Evolutionary conservation across 345 rosid species (phyloP), one percentile per base, ranked within the genome.

Genomic region (Trapa incisa): DNA sequence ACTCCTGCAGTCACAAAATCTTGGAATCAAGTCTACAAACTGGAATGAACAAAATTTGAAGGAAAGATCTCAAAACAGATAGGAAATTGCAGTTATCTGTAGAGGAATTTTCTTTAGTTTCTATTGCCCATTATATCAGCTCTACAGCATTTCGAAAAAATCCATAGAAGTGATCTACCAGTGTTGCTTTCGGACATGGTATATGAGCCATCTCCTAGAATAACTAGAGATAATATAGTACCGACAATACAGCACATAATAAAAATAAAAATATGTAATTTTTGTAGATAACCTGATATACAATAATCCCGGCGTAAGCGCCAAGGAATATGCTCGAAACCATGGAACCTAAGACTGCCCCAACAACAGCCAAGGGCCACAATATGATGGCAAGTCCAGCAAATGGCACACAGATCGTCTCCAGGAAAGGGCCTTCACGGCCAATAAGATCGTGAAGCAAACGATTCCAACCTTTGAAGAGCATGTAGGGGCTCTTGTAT

Each of bases 361-460:
- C 97, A 12, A 76, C 76, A 63, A 94, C 97, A 41, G 97, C 99
- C 79, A 89, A 66, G 65, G 99, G 99, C 99, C 99, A 94, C 43
- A 94, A 86, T 71, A 94, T 72, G 75, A 94, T 91, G 14, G 78
- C 91, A 17, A 94, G 99, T 61, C 97, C 99, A 37, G 97, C 99
- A 13, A 91, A 85, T 72, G 99, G 99, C 50, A 94, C 97, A 53
- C 99, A 94, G 77, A 94, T 86, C 5, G 97, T 91, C 83, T 91
- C 99, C 83, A 94, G 78, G 80, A 91, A 94, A 57, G 99, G 99
- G 52, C 99, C 99, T 86, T 94, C 96, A 52, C 99, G 86, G 39
- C 99, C 99, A 37, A 86, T 80, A 11, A 94, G 86, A 65, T 94
- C 99, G 14, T 86, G 96, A 78, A 87, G 87, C 77, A 94, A 68